Conservation (phyloP, 495 filamentous ascomycete species). For the Hyaloscypha hepaticicola region DNA sequence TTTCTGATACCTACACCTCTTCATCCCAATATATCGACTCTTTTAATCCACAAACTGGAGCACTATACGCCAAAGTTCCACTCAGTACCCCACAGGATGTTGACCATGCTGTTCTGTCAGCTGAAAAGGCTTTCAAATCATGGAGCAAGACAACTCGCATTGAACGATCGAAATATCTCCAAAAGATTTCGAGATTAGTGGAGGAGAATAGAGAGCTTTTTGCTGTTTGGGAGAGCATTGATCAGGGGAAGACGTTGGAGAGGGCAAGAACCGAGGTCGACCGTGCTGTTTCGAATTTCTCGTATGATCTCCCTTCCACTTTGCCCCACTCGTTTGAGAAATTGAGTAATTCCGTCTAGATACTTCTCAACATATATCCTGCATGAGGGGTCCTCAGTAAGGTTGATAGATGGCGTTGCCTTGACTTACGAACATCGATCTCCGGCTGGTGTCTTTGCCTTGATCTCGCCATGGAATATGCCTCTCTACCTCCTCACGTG, state of each 20-base stretch:
- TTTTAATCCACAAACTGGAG: slow-evolving; percentile 4
- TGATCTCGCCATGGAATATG: slow-evolving; percentile 65
- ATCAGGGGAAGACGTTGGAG: slow-evolving; percentile 17
- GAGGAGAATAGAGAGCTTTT: slow-evolving; percentile 8
- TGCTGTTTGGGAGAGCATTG: slow-evolving; percentile 11
- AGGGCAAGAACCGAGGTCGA: slow-evolving; percentile 8
- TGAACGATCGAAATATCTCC: background rate
- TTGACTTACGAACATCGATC: slow-evolving; percentile 14
- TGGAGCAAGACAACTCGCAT: slow-evolving; percentile 10
- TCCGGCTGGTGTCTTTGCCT: slow-evolving; percentile 52
- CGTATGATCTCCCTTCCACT: background rate
- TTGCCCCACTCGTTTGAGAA: background rate
- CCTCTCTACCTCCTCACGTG: slow-evolving; percentile 60
- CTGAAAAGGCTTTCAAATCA: slow-evolving; percentile 1
- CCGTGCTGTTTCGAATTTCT: slow-evolving; percentile 10
- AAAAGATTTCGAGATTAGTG: background rate
- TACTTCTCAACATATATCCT: slow-evolving; percentile 12
- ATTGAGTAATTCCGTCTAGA: background rate
- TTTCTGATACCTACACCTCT: slow-evolving; percentile 1
- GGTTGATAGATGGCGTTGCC: slow-evolving; percentile 11
- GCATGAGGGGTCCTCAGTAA: slow-evolving; percentile 5
- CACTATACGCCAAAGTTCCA: background rate
- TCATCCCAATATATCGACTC: background rate
- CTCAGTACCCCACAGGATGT: background rate
- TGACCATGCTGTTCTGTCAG: background rate